Evolutionary conservation across 2,329 filamentous ascomycete genomes (phyloP).

Genomic region (Tolypocladium pustulatum): DNA sequence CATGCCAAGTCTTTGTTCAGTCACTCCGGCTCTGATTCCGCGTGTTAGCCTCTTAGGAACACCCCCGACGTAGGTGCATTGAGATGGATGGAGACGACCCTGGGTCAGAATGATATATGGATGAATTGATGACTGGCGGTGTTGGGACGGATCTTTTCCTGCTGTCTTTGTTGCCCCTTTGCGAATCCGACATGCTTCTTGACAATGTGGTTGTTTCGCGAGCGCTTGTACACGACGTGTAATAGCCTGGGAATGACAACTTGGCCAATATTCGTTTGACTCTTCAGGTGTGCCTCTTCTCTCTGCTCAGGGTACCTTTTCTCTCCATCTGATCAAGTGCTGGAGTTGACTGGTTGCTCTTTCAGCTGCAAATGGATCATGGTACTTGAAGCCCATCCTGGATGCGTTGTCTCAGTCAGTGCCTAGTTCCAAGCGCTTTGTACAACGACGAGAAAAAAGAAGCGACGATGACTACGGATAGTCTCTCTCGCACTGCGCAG

Average conservation of each 20-base stretch:
- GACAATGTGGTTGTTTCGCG: too few relatives aligned
- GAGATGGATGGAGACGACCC: neutral
- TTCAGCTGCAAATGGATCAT: neutral
- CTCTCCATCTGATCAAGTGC: neutral
- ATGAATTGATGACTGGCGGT: neutral
- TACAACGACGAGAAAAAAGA: too few relatives aligned
- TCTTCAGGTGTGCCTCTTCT: constrained; percentile 2
- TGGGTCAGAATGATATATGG: neutral
- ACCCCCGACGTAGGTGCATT: neutral
- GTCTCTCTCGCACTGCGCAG: neutral
- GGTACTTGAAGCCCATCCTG: neutral
- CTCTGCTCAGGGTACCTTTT: neutral
- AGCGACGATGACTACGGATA: neutral
- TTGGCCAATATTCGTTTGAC: neutral
- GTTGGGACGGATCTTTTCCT: neutral
- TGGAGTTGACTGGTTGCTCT: neutral
- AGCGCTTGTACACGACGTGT: neutral
- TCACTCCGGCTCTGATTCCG: neutral
- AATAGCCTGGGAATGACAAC: neutral
- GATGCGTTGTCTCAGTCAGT: neutral
- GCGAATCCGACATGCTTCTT: neutral
- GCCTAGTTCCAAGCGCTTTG: neutral
- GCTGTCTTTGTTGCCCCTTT: neutral
- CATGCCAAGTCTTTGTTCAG: neutral
- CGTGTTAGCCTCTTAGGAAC: neutral